phyloP scores from a whole-genome alignment of 2,329 filamentous ascomycete genomes.

The Cercospora sp. region DNA sequence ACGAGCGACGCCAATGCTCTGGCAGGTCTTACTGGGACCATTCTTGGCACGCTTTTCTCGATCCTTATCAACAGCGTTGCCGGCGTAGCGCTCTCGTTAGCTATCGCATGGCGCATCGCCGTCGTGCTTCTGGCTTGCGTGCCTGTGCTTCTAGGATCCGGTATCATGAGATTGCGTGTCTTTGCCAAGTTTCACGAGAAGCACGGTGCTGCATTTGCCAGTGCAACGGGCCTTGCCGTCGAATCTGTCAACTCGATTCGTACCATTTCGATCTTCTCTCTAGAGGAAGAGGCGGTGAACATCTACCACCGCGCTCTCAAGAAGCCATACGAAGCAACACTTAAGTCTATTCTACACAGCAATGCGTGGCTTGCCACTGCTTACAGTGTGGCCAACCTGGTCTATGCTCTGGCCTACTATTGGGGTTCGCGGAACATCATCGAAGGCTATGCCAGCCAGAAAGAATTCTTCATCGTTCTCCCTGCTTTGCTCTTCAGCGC shows the following conservation, averaged over 20 bases:
- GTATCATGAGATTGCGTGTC: constrained; percentile 66
- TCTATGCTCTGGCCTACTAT: constrained; percentile 77
- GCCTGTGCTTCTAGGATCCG: constrained; percentile 60
- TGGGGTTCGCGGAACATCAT: constrained; percentile 73
- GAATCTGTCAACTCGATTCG: constrained; percentile 51
- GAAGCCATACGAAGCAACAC: constrained; percentile 25
- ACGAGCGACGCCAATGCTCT: constrained; percentile 68
- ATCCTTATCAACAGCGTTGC: constrained; percentile 67
- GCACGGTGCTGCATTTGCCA: constrained; percentile 53
- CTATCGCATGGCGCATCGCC: constrained; percentile 74
- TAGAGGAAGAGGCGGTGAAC: constrained; percentile 50
- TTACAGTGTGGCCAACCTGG: constrained; percentile 62
- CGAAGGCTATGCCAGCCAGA: constrained; percentile 63
- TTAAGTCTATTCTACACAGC: constrained; percentile 25
- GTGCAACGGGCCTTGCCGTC: constrained; percentile 53
- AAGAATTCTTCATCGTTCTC: constrained; percentile 73
- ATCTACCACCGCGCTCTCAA: constrained; percentile 28
- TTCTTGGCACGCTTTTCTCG: constrained; percentile 68
- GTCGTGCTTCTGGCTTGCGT: constrained; percentile 69
- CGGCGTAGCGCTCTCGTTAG: constrained; percentile 67
- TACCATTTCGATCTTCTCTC: constrained; percentile 53
- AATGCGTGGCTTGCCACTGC: constrained; percentile 54
- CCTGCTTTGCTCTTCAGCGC: constrained; percentile 71
- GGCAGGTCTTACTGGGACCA: constrained; percentile 67
- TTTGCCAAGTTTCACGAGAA: constrained; percentile 56